Base-by-base conservation (phyloP, 345 rosid genomes). In the Populus simonii region DNA sequence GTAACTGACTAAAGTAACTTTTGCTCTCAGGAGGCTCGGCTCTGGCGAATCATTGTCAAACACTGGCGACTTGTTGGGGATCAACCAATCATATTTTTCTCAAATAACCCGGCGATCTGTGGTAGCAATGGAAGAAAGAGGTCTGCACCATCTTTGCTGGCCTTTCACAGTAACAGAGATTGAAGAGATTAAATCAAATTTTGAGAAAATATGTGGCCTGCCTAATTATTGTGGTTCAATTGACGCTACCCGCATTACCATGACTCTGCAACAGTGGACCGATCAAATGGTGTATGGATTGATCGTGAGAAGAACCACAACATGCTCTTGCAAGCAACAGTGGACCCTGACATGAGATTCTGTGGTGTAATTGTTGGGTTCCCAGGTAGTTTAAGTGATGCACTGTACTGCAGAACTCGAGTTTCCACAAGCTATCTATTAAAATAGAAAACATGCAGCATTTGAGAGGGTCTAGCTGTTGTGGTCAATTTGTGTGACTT, bases 61-160 rank as follows among this genome's bases (percentile, higher is more conserved):
- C 53, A 86, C 89, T 57, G 97, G 92, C 59, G 93, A 92, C 74
- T 80, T 83, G 33, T 87, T 92, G 74, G 91, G 92, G 57, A 72
- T 92, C 78, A 87, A 90, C 65, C 97, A 89, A 73, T 92, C 97
- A 36, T 87, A 90, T 23, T 92, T 92, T 76, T 89, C 97, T 29
- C 97, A 90, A 67, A 75, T 90, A 84, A 92, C 94, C 73, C 90
- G 93, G 93, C 85, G 94, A 68, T 92, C 88, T 79, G 94, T 92
- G 63, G 94, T 89, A 82, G 88, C 94, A 74, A 86, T 89, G 94
- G 94, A 92, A 80, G 92, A 88, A 82, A 86, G 84, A 85, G 93
- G 88, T 6, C 73, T 87, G 29, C 86, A 76, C 47, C 94, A 90
- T 83, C 88, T 92, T 84, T 77, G 77, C 15, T 90, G 94, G 97